Base-by-base conservation (phyloP, 2,329 filamentous ascomycete genomes). In the Colletotrichum sp. region DNA sequence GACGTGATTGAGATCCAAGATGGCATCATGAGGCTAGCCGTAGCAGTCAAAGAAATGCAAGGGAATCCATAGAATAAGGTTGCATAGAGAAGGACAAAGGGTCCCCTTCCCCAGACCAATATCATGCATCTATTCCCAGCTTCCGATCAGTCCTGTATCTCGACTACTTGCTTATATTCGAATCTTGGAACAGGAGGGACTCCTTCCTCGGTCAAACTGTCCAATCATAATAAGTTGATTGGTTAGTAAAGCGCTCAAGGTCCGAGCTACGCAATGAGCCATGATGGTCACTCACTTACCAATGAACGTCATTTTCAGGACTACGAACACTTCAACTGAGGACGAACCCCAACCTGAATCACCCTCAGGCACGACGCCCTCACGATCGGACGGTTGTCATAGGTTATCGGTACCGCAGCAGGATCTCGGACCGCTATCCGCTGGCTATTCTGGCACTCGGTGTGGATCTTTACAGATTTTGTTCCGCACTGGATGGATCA, bases 1-100 rank as follows among this genome's bases (percentile, higher is more conserved):
- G 88, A 92, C 4, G 92, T 93, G 80, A 87, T 88, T 22, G 87
- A 90, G 70, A 83, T 97, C 22, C 88, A 86, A 0, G 93, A 96
- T 79, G 94, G 94, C 0, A 88, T 96, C 15, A 83, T 87, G 81
- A 90, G 93, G 78, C 84, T 96, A 71, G 92, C 60, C 10, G n/a
- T n/a, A 15, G 60, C 60, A 6, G 36, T 62, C 60, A 62, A 36
- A 15, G 32, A 62, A 32, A 22, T 62, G 60, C 18, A 36, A 36
- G n/a, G 32, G 22, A 32, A 16, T 16, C 13, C 28, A 22, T 36
- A 62, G n/a, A 52, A 52, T 22, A 52, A 52, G 43, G 43, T 52
- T 52, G 43, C 43, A 52, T 52, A 5, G 12, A 52, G n/a, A 13
- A 52, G 43, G 3, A 22, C 43, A 52, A 22, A 52, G 10, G n/a